Percentiles rank a stretch among this genome's conserved stretches.
phyloP scores from a whole-genome alignment of 208 protist genomes.

The Leishmania amazonensis region DNA sequence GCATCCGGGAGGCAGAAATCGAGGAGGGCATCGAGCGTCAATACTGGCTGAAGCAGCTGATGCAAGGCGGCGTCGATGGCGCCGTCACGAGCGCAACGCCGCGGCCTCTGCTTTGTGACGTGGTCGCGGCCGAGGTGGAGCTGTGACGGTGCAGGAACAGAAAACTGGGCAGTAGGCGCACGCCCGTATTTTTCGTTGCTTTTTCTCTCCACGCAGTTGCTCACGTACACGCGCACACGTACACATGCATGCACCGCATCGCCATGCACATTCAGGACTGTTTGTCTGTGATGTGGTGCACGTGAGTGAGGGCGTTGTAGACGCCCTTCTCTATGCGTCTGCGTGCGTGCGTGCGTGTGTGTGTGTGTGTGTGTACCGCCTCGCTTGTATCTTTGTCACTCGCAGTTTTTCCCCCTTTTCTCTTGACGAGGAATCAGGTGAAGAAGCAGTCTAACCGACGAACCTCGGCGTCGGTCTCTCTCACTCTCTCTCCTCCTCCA shows the following conservation, averaged over 20 bases:
- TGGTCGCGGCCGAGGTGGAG: background rate
- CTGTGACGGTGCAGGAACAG: background rate
- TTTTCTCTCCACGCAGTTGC: background rate
- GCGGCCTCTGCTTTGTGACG: background rate
- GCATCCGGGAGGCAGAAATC: constrained; percentile 34
- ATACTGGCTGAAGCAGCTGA: no score
- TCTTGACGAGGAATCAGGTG: background rate
- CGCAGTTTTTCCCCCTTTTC: background rate
- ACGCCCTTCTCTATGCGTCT: background rate
- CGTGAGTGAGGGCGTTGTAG: background rate
- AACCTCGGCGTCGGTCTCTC: background rate
- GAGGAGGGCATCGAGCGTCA: constrained; percentile 37
- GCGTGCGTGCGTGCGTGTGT: background rate
- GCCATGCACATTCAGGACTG: background rate
- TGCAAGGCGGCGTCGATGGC: background rate
- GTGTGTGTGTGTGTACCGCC: background rate
- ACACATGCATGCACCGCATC: background rate
- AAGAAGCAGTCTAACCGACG: background rate
- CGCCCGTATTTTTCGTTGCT: no score
- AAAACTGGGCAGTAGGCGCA: background rate
- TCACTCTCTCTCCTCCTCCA: background rate
- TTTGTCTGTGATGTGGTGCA: background rate
- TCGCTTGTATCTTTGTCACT: background rate
- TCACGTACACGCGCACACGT: constrained; percentile 1
- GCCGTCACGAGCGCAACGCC: background rate